A percentile compares a stretch with the other conserved stretches of the same genome.
These are phyloP conservation scores for Coniella vitis DNA, from an alignment of 2,329 filamentous ascomycete species.

Conservation along the genomic window DNA sequence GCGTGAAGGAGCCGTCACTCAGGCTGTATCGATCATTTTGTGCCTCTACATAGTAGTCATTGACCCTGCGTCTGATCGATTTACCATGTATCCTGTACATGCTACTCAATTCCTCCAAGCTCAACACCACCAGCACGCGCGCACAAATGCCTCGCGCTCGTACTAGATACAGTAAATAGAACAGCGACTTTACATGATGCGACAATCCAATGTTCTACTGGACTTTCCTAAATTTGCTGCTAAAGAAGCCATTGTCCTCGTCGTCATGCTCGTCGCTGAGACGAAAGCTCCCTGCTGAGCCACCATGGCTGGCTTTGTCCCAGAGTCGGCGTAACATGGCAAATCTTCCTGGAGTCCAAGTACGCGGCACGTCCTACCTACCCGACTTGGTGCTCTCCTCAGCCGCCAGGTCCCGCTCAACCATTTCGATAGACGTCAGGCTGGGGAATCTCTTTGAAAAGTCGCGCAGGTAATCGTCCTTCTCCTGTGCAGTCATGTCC, in stretches of 20 bases:
- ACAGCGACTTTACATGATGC: not conserved
- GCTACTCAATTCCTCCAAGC: not conserved
- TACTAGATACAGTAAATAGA: not conserved
- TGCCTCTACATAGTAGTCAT: not conserved
- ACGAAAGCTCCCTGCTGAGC: not conserved
- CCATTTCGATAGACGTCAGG: slow-evolving; percentile 77
- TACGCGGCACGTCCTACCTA: slow-evolving; percentile 12
- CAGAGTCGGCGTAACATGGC: slow-evolving; percentile 7
- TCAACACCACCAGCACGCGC: not conserved
- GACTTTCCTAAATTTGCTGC: not conserved
- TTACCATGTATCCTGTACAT: no score
- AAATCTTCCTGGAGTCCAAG: slow-evolving; percentile 11
- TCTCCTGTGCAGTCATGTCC: slow-evolving; percentile 51
- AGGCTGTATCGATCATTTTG: no score
- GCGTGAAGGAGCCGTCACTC: no score
- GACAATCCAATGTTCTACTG: not conserved
- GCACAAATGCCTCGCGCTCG: not conserved
- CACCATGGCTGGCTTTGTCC: slow-evolving; percentile 1
- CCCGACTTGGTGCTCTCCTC: slow-evolving; percentile 24
- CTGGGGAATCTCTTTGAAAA: slow-evolving; percentile 87
- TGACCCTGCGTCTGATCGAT: no score
- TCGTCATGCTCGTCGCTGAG: not conserved
- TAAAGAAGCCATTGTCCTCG: not conserved
- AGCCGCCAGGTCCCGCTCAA: slow-evolving; percentile 58
- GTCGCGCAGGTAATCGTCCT: slow-evolving; percentile 58